These are phyloP conservation scores for Tephrocybe sp. DNA, from an alignment of 768 basidiomycete genomes.

Conservation along the genomic window DNA sequence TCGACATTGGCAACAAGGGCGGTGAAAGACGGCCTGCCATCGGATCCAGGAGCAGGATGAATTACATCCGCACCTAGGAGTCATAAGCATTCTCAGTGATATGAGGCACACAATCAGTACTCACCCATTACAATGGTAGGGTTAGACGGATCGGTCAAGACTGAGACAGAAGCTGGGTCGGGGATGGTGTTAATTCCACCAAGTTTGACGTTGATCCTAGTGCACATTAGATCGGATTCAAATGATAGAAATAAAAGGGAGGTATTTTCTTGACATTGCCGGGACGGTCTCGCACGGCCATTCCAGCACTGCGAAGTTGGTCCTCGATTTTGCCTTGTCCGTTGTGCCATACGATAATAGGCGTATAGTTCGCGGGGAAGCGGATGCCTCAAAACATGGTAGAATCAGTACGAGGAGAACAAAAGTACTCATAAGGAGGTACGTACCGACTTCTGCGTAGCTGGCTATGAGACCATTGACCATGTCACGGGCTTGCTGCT, in stretches of 20 bases:
- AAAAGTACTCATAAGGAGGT: not conserved
- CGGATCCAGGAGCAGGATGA: conserved; percentile 77
- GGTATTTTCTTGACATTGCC: conserved; percentile 22
- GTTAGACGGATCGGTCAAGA: conserved; percentile 64
- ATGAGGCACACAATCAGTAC: conserved; percentile 6
- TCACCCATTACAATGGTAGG: conserved; percentile 81
- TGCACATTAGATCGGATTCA: not conserved
- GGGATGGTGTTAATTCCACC: conserved; percentile 83
- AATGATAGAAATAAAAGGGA: conserved; percentile 62
- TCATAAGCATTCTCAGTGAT: conserved; percentile 2
- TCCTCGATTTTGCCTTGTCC: conserved; percentile 53
- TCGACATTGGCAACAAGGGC: conserved; percentile 81
- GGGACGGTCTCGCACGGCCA: conserved; percentile 38
- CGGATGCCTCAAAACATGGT: conserved; percentile 49
- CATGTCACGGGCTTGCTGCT: conserved; percentile 49
- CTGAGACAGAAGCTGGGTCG: conserved; percentile 60
- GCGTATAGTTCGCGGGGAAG: conserved; percentile 37
- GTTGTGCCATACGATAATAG: conserved; percentile 52
- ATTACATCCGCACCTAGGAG: conserved; percentile 74
- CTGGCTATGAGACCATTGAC: conserved; percentile 47
- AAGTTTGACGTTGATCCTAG: conserved; percentile 78
- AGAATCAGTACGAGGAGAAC: not conserved
- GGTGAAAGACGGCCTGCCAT: conserved; percentile 79
- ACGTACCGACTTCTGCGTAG: conserved; percentile 59
- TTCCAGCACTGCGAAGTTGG: conserved; percentile 53